A percentile compares a stretch with the other conserved stretches of the same genome.
These are phyloP conservation scores for Alternaria arbusti DNA, from an alignment of 2,329 filamentous ascomycete species.

Conservation along the genomic window DNA sequence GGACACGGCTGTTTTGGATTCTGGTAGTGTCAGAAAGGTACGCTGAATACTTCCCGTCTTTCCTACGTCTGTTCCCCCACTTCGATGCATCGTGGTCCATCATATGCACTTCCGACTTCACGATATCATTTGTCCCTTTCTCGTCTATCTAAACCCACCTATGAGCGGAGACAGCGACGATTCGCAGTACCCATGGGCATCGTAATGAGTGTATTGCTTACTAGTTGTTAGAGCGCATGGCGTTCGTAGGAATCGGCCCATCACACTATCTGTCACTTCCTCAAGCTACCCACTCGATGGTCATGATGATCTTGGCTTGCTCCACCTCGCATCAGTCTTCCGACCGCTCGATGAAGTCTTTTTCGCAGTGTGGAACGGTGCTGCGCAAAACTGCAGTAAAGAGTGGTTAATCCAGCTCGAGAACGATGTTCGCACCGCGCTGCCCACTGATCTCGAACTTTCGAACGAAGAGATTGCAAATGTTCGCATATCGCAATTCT, in stretches of 20 bases:
- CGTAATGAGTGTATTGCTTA: background rate
- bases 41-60: background rate
- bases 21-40: slow-evolving; percentile 37
- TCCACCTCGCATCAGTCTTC: slow-evolving; percentile 67
- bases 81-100: background rate
- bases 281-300: slow-evolving; percentile 68
- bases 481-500: slow-evolving; percentile 66
- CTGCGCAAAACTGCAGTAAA: slow-evolving; percentile 62
- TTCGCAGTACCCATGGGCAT: background rate
- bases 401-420: slow-evolving; percentile 65
- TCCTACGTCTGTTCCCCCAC: background rate
- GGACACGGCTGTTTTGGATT: slow-evolving; percentile 32
- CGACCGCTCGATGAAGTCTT: slow-evolving; percentile 71
- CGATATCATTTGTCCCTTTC: background rate
- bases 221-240: slow-evolving; percentile 66
- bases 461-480: slow-evolving; percentile 63
- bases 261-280: slow-evolving; percentile 73
- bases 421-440: slow-evolving; percentile 65
- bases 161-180: background rate
- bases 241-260: slow-evolving; percentile 71
- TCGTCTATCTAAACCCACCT: background rate
- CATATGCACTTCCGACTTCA: background rate
- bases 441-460: slow-evolving; percentile 59
- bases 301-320: slow-evolving; percentile 59
- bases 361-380: slow-evolving; percentile 71